Evolutionary conservation across 2,329 filamentous ascomycete species (phyloP).

Genomic region (Pezicula radicicola): DNA sequence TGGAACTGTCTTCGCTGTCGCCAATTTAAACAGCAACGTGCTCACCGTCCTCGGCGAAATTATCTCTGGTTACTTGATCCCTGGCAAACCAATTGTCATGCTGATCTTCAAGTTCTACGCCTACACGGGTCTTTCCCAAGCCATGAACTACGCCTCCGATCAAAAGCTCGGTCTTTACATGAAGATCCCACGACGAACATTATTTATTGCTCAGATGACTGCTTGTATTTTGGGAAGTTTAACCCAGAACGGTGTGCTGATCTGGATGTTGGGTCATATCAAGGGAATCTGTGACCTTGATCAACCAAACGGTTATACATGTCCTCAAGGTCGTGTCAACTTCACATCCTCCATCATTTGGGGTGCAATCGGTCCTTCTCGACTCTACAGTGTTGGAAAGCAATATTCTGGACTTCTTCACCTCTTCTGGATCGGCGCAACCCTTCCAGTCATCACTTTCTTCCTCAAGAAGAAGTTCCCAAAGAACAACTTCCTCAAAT

Average conservation of each 20-base stretch:
- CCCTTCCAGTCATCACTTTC: constrained; percentile 53
- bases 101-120: constrained; percentile 75
- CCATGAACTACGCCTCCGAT: constrained; percentile 35
- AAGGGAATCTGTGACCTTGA: constrained; percentile 35
- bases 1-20: constrained; percentile 39
- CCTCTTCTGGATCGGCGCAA: constrained; percentile 48
- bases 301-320: constrained; percentile 42
- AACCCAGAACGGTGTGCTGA: constrained; percentile 34
- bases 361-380: constrained; percentile 51
- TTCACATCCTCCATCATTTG: constrained; percentile 46
- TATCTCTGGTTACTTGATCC: constrained; percentile 42
- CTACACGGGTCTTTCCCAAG: constrained; percentile 52
- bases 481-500: constrained; percentile 14
- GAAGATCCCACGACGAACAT: constrained; percentile 43
- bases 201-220: constrained; percentile 43
- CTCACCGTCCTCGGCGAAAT: constrained; percentile 45
- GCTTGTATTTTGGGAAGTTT: constrained; percentile 43
- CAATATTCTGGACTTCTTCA: constrained; percentile 52
- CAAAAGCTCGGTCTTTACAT: constrained; percentile 43
- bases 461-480: constrained; percentile 5
- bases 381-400: constrained; percentile 61
- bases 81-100: constrained; percentile 64
- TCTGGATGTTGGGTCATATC: constrained; percentile 36
- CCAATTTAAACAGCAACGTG: constrained; percentile 44
- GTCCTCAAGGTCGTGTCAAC: constrained; percentile 41